Conservation (phyloP, 768 basidiomycete genomes). For the Nevesoporus exiguus region DNA sequence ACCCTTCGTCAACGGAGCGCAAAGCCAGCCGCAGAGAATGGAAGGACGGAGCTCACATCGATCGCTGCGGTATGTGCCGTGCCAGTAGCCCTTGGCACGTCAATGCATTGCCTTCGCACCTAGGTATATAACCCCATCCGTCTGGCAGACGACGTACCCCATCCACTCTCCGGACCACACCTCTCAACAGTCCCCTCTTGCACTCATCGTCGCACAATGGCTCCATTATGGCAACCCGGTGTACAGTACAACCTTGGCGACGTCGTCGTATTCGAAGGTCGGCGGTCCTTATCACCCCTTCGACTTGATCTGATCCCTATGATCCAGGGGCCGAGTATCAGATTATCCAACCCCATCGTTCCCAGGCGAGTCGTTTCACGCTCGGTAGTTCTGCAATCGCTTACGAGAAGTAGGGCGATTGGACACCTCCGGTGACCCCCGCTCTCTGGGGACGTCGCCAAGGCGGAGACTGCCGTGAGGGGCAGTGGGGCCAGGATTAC, state of each 20-base stretch:
- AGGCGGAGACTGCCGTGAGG: constrained; percentile 23
- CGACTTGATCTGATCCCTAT: constrained; percentile 6
- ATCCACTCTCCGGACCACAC: neutral
- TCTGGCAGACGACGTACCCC: neutral
- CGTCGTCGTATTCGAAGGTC: constrained; percentile 57
- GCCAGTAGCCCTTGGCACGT: neutral
- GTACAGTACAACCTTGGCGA: constrained; percentile 52
- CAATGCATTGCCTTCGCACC: constrained; percentile 3
- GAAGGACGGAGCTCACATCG: constrained; percentile 2
- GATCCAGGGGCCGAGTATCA: constrained; percentile 51
- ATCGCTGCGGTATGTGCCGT: constrained; percentile 3
- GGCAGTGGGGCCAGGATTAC: constrained; percentile 19
- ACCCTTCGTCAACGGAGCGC: neutral
- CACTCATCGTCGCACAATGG: constrained; percentile 32
- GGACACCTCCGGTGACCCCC: constrained; percentile 60
- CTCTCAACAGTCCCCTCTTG: constrained; percentile 6
- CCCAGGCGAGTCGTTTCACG: constrained; percentile 46
- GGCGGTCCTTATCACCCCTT: neutral
- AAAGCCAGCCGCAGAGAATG: neutral
- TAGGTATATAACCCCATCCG: constrained; percentile 19
- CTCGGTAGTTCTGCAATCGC: neutral
- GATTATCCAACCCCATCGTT: constrained; percentile 68
- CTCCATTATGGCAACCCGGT: constrained; percentile 57
- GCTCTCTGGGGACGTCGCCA: constrained; percentile 63
- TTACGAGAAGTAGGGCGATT: constrained; percentile 48